Base-by-base conservation (phyloP, 345 rosid genomes). In the Brassica napus region DNA sequence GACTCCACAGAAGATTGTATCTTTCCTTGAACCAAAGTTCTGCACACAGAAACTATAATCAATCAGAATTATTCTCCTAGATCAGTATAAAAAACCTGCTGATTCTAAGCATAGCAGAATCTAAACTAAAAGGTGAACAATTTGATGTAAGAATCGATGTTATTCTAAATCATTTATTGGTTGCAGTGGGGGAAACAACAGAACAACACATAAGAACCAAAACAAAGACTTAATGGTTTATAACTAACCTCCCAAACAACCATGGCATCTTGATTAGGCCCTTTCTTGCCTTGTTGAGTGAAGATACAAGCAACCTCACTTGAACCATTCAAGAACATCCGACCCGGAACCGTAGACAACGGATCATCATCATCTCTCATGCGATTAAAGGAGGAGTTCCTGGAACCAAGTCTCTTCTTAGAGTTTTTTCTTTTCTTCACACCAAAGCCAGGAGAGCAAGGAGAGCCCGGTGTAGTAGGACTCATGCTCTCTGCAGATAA, bases 261-360 rank as follows among this genome's bases (percentile, higher is more conserved):
- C 98, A 95, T 95, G 71, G 99, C 99, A 81, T 95, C 99, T 83
- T 95, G 99, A 76, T 95, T 95, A 72, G 94, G 87, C 11, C 99
- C 99, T 81, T 95, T 95, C 93, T 81, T 95, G 85, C 99, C 99
- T 78, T 90, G 99, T 77, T 89, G 90, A 64, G 94, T 94, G 75
- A 87, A 94, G 49, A 94, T 84, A 47, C 93, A 93, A 81, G 98
- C 95, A 80, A 85, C 70, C 23, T 89, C 92, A 77, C 86, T 90
- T 39, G 98, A 95, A 37, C 99, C 97, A 84, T 93, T 93, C 84
- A 88, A 78, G 83, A 86, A 88, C 84, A 91, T 77, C 75, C 93
- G 88, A 49, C 98, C 97, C 0, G 94, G 99, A 81, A 93, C 85
- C 79, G 86, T 87, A 73, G 89, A 91, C 78, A 87, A 82, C 28